phyloP scores from a whole-genome alignment of 2,329 filamentous ascomycete species.

The Aureobasidium sp. region DNA sequence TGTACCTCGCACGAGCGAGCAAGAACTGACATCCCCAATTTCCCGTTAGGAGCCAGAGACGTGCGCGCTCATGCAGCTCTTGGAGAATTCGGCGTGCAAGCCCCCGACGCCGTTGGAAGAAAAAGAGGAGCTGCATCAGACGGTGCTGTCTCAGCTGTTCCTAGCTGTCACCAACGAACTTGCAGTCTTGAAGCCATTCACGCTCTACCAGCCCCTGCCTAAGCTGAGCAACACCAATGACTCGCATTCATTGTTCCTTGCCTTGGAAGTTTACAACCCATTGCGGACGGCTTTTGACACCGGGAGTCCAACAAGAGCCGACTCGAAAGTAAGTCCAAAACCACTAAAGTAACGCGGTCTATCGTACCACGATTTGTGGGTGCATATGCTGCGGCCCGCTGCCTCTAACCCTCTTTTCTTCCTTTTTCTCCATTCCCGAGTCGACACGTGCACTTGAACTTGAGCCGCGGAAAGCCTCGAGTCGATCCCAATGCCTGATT shows the following conservation, averaged over 20 bases:
- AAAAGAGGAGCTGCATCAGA: background rate
- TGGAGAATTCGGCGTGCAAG: background rate
- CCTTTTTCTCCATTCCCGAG: background rate
- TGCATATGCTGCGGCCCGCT: constrained; percentile 2
- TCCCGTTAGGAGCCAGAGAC: background rate
- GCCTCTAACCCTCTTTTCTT: background rate
- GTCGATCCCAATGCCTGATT: background rate
- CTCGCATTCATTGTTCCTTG: background rate
- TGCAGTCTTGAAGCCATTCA: background rate
- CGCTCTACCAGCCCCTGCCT: background rate
- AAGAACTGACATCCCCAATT: background rate
- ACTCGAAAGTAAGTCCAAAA: background rate
- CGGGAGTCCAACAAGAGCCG: background rate
- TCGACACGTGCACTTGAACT: background rate
- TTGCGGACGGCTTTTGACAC: background rate
- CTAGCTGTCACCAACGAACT: background rate
- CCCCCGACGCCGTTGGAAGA: background rate
- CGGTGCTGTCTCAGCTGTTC: constrained; percentile 7
- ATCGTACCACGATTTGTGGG: background rate
- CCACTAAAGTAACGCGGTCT: background rate
- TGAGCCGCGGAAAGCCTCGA: constrained; percentile 2
- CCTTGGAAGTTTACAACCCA: background rate
- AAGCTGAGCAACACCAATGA: background rate
- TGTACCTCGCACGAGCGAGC: background rate
- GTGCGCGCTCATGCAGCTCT: background rate